Evolutionary conservation across 805 yeast species (phyloP).

Genomic region (Starmerella potacharoeniae): DNA sequence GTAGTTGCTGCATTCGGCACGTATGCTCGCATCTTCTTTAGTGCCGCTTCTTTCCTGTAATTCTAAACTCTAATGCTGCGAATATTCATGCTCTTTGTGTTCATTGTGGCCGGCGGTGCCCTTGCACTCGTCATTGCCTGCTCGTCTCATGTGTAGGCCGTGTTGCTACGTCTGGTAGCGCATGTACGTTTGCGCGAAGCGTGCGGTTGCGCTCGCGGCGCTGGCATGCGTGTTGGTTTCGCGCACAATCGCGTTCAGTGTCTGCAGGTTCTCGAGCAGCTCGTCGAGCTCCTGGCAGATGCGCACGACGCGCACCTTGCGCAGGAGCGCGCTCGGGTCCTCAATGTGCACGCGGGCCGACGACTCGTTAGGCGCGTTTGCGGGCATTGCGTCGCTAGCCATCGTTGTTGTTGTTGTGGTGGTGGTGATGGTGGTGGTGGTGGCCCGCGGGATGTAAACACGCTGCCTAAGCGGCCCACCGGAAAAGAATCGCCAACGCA

Average conservation of each 20-base stretch:
- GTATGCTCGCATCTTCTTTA: no score
- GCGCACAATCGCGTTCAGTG: constrained; percentile 1
- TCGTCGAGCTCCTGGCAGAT: constrained; percentile 1
- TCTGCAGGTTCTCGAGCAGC: neutral
- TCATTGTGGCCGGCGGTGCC: no score
- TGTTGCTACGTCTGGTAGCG: no score
- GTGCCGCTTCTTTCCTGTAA: no score
- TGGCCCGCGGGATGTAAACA: neutral
- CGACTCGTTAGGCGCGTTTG: neutral
- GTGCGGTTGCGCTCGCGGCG: neutral
- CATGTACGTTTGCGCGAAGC: neutral
- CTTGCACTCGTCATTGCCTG: no score
- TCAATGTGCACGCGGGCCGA: neutral
- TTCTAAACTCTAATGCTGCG: no score
- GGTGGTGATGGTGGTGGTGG: neutral
- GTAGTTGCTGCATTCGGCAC: no score
- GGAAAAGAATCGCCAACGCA: neutral
- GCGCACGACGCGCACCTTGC: neutral
- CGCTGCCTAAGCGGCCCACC: neutral
- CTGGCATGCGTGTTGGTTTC: neutral
- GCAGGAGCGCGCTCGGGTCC: neutral
- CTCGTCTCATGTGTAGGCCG: no score
- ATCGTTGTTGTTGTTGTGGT: neutral
- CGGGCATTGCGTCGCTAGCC: neutral
- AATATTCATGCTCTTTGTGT: no score